Evolutionary conservation across 2,329 filamentous ascomycete genomes (phyloP).

Genomic region (Sarocladium strictum): DNA sequence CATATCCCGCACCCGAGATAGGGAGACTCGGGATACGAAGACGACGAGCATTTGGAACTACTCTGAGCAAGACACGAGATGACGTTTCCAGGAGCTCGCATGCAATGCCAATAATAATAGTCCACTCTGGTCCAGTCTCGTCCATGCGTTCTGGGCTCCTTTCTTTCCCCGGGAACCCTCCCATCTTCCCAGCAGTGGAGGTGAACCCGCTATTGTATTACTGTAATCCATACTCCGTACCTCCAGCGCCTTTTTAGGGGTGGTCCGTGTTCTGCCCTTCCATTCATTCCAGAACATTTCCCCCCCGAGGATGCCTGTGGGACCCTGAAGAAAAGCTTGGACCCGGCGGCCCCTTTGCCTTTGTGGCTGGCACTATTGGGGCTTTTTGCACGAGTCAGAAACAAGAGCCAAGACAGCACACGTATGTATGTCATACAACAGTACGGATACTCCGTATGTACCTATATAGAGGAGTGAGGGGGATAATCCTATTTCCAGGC

Average conservation of each 20-base stretch:
- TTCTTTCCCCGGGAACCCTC: neutral
- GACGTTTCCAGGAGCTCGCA: too few species aligned
- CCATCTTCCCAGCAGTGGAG: neutral
- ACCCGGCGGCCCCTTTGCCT: neutral
- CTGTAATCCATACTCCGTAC: too few species aligned
- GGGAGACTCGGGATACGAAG: neutral
- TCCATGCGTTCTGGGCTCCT: neutral
- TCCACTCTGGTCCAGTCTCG: neutral
- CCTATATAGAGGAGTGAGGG: too few species aligned
- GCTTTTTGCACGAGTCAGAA: neutral
- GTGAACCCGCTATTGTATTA: neutral
- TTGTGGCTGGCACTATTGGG: constrained; percentile 4
- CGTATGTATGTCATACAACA: too few species aligned
- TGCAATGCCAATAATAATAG: too few species aligned
- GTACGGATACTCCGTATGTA: too few species aligned
- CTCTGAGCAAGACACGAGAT: too few species aligned
- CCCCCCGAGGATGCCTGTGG: neutral
- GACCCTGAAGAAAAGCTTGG: neutral
- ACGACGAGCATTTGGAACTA: neutral
- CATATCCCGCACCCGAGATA: neutral
- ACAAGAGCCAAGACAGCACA: neutral
- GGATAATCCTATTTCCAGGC: neutral
- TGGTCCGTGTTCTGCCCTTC: neutral
- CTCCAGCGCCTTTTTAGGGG: too few species aligned
- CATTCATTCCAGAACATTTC: constrained; percentile 8